phyloP scores from a whole-genome alignment of 2,329 filamentous ascomycete genomes.

The Penicillium corylophilum region DNA sequence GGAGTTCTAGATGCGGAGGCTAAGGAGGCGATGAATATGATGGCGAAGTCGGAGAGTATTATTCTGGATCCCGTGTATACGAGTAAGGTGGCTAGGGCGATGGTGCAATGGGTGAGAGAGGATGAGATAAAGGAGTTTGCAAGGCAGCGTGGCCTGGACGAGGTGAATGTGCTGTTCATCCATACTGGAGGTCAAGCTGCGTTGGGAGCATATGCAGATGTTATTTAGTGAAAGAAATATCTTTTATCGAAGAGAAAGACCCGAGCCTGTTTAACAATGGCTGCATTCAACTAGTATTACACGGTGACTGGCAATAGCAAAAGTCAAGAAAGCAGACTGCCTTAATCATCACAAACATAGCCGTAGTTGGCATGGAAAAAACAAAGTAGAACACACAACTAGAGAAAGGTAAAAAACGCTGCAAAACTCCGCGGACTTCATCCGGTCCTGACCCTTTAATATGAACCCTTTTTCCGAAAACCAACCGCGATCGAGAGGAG shows the following conservation, averaged over 20 bases:
- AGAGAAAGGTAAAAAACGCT: slow-evolving; percentile 16
- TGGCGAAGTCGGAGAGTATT: slow-evolving; percentile 31
- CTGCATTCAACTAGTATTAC: slow-evolving; percentile 33
- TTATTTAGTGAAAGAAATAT: neutral
- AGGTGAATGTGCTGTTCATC: slow-evolving; percentile 37
- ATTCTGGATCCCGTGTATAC: slow-evolving; percentile 40
- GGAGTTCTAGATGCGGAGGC: slow-evolving; percentile 31
- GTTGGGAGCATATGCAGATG: slow-evolving; percentile 31
- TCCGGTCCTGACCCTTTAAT: slow-evolving; percentile 20
- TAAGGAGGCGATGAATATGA: slow-evolving; percentile 19
- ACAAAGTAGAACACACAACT: slow-evolving; percentile 12
- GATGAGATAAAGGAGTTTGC: slow-evolving; percentile 20
- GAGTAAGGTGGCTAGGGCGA: slow-evolving; percentile 31
- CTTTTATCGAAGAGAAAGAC: neutral
- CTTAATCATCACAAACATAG: slow-evolving; percentile 23
- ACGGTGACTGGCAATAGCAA: slow-evolving; percentile 19
- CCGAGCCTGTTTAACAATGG: slow-evolving; percentile 4
- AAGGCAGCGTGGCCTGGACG: slow-evolving; percentile 1
- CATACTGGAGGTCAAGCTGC: slow-evolving; percentile 39
- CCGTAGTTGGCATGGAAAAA: slow-evolving; percentile 16
- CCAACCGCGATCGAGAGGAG: slow-evolving; percentile 10
- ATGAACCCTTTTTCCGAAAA: slow-evolving; percentile 13
- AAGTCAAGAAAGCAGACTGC: slow-evolving; percentile 11
- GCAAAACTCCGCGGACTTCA: slow-evolving; percentile 19
- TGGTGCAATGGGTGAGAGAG: slow-evolving; percentile 26